Base-by-base conservation (phyloP, 805 yeast genomes). In the Yamadazyma ubonensis region DNA sequence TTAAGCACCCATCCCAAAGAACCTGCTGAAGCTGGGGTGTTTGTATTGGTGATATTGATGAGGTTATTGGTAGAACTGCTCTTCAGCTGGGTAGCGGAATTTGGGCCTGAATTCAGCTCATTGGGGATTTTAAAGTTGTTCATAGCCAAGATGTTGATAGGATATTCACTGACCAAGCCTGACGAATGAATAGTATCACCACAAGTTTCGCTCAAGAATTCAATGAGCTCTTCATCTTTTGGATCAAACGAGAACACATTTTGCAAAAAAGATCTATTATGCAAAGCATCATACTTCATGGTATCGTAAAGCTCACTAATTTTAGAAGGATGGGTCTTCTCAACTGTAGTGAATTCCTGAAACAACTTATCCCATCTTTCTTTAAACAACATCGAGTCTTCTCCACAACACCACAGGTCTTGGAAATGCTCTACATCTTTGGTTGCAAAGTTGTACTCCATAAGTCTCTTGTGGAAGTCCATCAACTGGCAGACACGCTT, bases 311-410 rank as follows among this genome's bases (percentile, higher is more conserved):
- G 73, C 67, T 93, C 99, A 34, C 96, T 85, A 45, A 93, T 91
- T 66, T 91, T 93, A 2, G 96, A 83, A 8, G 99, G 99, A 62
- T 93, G 98, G 2, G 93, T 96, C 62, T 93, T 93, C 50, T 93
- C 99, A 38, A 90, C 93, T 33, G 86, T 79, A 16, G 81, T 79
- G 64, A 93, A 93, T 62, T 93, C 99, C 48, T 81, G 84, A 63
- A 93, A 93, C 35, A 93, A 69, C 58, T 93, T 93, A 54, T 90
- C 97, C 99, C 99, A 93, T 55, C 99, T 76, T 65, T 93, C 99
- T 48, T 81, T 82, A 67, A 93, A 91, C 44, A 93, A 65, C 44
- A 75, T 67, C 3, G 99, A 89, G 58, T 93, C 97, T 60, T 93
- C 99, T 15, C 89, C 90, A 63, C 98, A 90, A 57, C 99, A 93